phyloP scores from a whole-genome alignment of 352 stramenopile genomes.

The Phytopythium cucurbitacearum region DNA sequence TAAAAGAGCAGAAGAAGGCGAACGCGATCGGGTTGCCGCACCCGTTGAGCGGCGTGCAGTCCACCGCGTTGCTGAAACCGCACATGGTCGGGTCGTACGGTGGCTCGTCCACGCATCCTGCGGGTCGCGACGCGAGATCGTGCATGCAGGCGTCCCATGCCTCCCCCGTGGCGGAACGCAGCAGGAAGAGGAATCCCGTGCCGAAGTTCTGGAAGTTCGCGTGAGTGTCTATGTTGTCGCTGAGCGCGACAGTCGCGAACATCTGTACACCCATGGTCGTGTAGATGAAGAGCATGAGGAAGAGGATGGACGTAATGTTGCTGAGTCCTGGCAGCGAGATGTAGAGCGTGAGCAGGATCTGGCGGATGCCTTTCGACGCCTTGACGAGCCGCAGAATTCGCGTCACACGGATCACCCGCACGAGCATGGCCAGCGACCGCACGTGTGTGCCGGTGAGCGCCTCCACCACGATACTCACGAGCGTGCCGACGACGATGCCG shows the following conservation, averaged over 20 bases:
- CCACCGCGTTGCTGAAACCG: conserved; percentile 63
- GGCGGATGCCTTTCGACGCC: conserved; percentile 80
- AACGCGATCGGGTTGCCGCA: conserved; percentile 68
- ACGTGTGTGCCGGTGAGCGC: conserved; percentile 48
- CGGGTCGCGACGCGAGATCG: conserved; percentile 40
- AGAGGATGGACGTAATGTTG: conserved; percentile 90
- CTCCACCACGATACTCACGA: conserved; percentile 59
- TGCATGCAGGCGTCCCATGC: conserved; percentile 94
- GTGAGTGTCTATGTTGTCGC: conserved; percentile 73
- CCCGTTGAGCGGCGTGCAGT: conserved; percentile 65
- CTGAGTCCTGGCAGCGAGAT: conserved; percentile 83
- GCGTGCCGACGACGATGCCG: conserved; percentile 64
- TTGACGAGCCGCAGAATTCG: conserved; percentile 82
- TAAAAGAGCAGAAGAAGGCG: conserved; percentile 84
- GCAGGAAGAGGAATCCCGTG: conserved; percentile 86
- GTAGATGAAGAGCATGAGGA: conserved; percentile 94
- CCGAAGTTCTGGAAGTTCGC: conserved; percentile 92
- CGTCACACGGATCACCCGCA: conserved; percentile 90
- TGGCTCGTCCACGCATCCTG: conserved; percentile 60
- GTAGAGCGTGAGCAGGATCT: conserved; percentile 91
- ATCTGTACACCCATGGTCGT: conserved; percentile 91
- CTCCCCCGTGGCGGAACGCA: conserved; percentile 90
- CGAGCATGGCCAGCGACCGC: conserved; percentile 78
- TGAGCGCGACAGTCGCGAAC: conserved; percentile 85
- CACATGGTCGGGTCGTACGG: conserved; percentile 64